phyloP scores from a whole-genome alignment of 257 asterid species.

The Penstemon newberryi region DNA sequence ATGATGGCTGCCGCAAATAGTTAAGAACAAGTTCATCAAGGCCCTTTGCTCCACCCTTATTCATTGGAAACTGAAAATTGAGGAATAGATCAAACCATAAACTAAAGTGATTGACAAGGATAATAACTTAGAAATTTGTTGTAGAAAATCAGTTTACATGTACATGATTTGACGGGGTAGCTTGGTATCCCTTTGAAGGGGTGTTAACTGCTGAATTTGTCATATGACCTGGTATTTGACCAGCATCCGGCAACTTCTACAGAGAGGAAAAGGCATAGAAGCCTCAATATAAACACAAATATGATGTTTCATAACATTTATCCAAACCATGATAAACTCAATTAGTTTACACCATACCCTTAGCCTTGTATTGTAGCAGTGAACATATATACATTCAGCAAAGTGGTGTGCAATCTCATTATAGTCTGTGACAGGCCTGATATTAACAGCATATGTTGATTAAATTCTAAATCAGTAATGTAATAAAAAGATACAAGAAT shows the following conservation, averaged over 20 bases:
- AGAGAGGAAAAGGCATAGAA: conserved; percentile 19
- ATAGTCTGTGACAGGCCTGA: conserved; percentile 78
- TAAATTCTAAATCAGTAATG: conserved; percentile 16
- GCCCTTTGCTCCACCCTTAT: conserved; percentile 49
- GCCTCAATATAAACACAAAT: conserved; percentile 12
- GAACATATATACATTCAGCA: conserved; percentile 80
- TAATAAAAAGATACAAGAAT: conserved; percentile 12
- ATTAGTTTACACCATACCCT: conserved; percentile 48
- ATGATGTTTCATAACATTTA: conserved; percentile 6
- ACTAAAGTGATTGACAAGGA: conserved; percentile 15
- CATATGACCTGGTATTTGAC: conserved; percentile 40
- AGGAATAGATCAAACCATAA: conserved; percentile 24
- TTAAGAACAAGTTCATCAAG: conserved; percentile 42
- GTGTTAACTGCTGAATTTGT: conserved; percentile 54
- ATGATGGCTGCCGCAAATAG: conserved; percentile 63
- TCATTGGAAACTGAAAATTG: conserved; percentile 46
- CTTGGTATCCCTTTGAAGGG: conserved; percentile 63
- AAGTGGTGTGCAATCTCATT: conserved; percentile 84
- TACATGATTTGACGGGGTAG: conserved; percentile 55
- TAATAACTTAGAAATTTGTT: not conserved
- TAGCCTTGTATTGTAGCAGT: conserved; percentile 66
- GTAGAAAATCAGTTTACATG: conserved; percentile 25
- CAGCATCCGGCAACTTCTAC: conserved; percentile 59
- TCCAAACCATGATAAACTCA: not conserved
- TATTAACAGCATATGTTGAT: conserved; percentile 26